phyloP scores from a whole-genome alignment of 371 early-diverging fungal species.

The Apophysomyces variabilis region DNA sequence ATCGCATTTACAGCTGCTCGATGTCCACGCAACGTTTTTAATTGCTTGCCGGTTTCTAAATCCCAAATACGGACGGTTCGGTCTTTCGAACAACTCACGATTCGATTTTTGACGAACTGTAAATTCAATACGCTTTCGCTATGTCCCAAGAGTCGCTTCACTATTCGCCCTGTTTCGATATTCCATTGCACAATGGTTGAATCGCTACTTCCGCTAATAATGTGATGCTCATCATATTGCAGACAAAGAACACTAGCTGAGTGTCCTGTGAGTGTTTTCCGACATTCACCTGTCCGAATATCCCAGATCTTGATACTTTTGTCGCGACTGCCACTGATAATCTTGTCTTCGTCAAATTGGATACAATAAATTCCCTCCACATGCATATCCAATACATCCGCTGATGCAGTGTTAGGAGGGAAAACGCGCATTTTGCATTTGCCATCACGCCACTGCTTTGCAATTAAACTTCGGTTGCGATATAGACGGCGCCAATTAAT shows the following conservation, averaged over 20 bases:
- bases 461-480: slow-evolving; percentile 58
- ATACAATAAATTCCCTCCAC: slow-evolving; percentile 92
- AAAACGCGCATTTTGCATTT: slow-evolving; percentile 59
- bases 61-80: slow-evolving; percentile 84
- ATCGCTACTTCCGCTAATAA: slow-evolving; percentile 90
- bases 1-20: slow-evolving; percentile 83
- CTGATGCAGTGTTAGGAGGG: slow-evolving; percentile 32
- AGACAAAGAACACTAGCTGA: slow-evolving; percentile 83
- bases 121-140: slow-evolving; percentile 72
- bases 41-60: slow-evolving; percentile 50
- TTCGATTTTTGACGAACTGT: slow-evolving; percentile 60
- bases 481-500: slow-evolving; percentile 77
- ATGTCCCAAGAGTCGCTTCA: slow-evolving; percentile 68
- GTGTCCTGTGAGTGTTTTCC: slow-evolving; percentile 74
- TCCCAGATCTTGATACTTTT: slow-evolving; percentile 85
- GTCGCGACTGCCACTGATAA: slow-evolving; percentile 88
- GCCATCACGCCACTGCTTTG: slow-evolving; percentile 74
- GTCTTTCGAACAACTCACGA: slow-evolving; percentile 91
- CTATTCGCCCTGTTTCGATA: slow-evolving; percentile 64
- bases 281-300: slow-evolving; percentile 59
- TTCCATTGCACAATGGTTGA: slow-evolving; percentile 80
- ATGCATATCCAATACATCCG: slow-evolving; percentile 64
- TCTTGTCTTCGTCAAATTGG: slow-evolving; percentile 72
- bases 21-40: slow-evolving; percentile 56
- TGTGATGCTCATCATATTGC: slow-evolving; percentile 72